Evolutionary conservation across 1,284 basidiomycete species (phyloP).

Genomic region (Phellopilus nigrolimitatus): DNA sequence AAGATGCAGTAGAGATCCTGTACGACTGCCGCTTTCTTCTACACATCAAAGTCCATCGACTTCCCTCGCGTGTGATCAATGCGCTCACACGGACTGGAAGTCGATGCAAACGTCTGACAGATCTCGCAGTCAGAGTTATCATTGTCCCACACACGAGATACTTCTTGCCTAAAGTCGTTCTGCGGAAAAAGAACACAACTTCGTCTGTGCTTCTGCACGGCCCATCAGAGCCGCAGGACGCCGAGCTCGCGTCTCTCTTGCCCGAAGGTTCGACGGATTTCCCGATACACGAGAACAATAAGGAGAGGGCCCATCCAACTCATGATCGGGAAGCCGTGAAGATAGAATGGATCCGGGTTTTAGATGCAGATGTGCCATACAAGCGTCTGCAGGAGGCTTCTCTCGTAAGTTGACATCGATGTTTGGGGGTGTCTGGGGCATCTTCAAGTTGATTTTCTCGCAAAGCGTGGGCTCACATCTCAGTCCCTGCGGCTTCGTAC

Average conservation of each 20-base stretch:
- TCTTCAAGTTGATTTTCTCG: not conserved
- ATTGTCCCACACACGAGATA: conserved; percentile 14
- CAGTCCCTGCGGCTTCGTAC: too few species aligned
- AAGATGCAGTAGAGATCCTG: conserved; percentile 15
- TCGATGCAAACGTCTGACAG: not conserved
- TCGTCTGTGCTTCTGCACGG: not conserved
- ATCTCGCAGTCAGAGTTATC: conserved; percentile 2
- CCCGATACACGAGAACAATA: conserved; percentile 18
- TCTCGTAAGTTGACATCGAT: not conserved
- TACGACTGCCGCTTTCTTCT: conserved; percentile 25
- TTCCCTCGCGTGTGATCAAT: conserved; percentile 4
- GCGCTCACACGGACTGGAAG: not conserved
- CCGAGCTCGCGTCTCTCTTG: conserved; percentile 14
- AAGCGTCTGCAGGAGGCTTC: not conserved
- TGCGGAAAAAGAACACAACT: conserved; percentile 7
- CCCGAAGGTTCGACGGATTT: conserved; percentile 14
- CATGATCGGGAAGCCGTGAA: conserved; percentile 7
- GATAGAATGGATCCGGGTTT: conserved; percentile 15
- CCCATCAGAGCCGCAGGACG: conserved; percentile 1
- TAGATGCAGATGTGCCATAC: conserved; percentile 11
- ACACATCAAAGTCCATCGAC: conserved; percentile 10
- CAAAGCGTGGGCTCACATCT: too few species aligned
- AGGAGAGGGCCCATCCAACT: conserved; percentile 2
- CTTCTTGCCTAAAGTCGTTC: conserved; percentile 16
- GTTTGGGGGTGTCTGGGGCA: conserved; percentile 14